Percentiles rank a stretch among this genome's conserved stretches.
Conservation (phyloP, 371 early-diverging fungal species). For the Mucor saturninus region DNA sequence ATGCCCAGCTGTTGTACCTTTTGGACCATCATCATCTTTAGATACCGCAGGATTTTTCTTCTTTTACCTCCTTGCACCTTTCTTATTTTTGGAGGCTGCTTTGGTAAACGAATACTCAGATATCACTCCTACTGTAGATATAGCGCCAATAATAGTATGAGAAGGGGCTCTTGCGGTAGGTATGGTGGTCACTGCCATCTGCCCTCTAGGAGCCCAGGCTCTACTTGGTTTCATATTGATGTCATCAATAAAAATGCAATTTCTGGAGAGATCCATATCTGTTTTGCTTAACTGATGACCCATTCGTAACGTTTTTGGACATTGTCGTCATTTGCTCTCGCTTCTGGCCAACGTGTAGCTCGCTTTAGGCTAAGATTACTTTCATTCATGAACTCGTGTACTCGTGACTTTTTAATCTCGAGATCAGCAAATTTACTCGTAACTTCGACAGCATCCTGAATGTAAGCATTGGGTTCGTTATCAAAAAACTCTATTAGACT, state of each 20-base stretch:
- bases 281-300: slow-evolving; percentile 7
- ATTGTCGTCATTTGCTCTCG: slow-evolving; percentile 3
- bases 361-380: slow-evolving; percentile 14
- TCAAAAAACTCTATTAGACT: slow-evolving; percentile 7
- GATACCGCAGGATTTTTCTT: slow-evolving; percentile 10
- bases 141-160: slow-evolving; percentile 13
- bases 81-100: slow-evolving; percentile 10
- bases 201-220: slow-evolving; percentile 3
- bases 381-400: slow-evolving; percentile 9
- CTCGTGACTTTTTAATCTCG: slow-evolving; percentile 13
- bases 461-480: not conserved
- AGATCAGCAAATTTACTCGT: slow-evolving; percentile 11
- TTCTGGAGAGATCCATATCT: slow-evolving; percentile 15
- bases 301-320: slow-evolving; percentile 9
- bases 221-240: slow-evolving; percentile 9
- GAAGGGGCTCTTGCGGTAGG: slow-evolving; percentile 12
- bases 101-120: slow-evolving; percentile 11
- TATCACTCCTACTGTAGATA: slow-evolving; percentile 11
- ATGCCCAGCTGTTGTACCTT: slow-evolving; percentile 21
- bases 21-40: slow-evolving; percentile 11
- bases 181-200: not conserved
- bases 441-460: slow-evolving; percentile 6
- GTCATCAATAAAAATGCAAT: slow-evolving; percentile 15
- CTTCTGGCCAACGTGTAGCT: slow-evolving; percentile 8
- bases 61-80: slow-evolving; percentile 13